phyloP scores from a whole-genome alignment of 768 basidiomycete species.

The Dictyophora rubrovolvata region DNA sequence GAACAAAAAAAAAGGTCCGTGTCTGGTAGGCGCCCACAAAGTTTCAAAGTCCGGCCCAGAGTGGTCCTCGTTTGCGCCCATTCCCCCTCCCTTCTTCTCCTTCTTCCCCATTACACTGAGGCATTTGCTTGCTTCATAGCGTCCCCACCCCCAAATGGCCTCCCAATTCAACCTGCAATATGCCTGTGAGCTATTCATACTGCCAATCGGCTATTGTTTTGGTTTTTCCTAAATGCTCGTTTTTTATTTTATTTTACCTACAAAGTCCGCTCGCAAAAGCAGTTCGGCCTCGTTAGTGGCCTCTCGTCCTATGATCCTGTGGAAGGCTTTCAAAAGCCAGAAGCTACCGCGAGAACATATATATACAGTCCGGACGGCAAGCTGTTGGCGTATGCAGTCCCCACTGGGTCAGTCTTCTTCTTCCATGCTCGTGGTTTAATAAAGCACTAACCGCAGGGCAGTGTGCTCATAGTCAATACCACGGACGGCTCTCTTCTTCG shows the following conservation, averaged over 20 bases:
- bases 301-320: conserved; percentile 64
- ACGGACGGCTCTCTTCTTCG: conserved; percentile 51
- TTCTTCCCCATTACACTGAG: conserved; percentile 18
- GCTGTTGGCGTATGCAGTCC: conserved; percentile 76
- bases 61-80: conserved; percentile 3
- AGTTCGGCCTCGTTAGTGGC: conserved; percentile 74
- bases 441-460: conserved; percentile 23
- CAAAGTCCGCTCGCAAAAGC: conserved; percentile 97
- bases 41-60: neutral
- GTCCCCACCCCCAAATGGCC: conserved; percentile 42
- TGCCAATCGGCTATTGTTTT: neutral
- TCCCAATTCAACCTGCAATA: conserved; percentile 74
- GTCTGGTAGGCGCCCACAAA: neutral
- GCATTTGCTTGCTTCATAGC: conserved; percentile 21
- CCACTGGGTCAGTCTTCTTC: conserved; percentile 48
- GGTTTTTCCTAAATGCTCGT: conserved; percentile 11
- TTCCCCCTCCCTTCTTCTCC: conserved; percentile 24
- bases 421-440: conserved; percentile 10
- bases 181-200: conserved; percentile 51
- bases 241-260: conserved; percentile 13
- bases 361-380: conserved; percentile 82
- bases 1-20: neutral
- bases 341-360: conserved; percentile 63
- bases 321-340: conserved; percentile 54
- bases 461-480: conserved; percentile 69